Evolutionary conservation across 2,329 filamentous ascomycete genomes (phyloP), one percentile per base, ranked within the genome.

Genomic region (Diaporthe eres): DNA sequence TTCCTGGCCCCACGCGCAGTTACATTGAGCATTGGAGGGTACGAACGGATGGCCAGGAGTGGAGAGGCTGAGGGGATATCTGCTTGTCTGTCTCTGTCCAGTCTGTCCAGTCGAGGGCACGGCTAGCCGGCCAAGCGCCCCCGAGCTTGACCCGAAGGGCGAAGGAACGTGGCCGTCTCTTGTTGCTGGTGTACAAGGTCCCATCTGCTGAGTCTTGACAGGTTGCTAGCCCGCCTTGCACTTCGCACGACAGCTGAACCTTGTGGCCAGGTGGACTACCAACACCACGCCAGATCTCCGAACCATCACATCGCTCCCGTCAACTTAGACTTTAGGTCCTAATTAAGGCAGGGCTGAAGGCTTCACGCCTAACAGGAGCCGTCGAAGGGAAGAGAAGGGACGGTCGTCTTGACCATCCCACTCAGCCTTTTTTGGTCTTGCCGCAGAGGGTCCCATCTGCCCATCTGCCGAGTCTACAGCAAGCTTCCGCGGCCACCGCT

Each of bases 321-420:
- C 65, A 28, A 31, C 49, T 55, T 70, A 74, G 55, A 61, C 51
- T 61, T 72, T 73, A 55, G 53, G 65, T 49, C 31, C 72, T 74
- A 74, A 74, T 74, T 34, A 76, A 49, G 22, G 42, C 75, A 76
- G 75, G 75, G 75, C 75, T 74, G 75, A 74, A 51, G 51, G 57
- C 42, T 71, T 53, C 57, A 49, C 60, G 58, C 42, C 68, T 75
- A 73, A 60, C 28, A 75, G 60, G 28, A 37, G 17, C 47, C 70
- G 70, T 60, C 31, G 58, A 39, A 19, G 58, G 34, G 47, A 31
- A 42, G 28, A 65, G 44, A 31, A 58, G 13, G 28, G 44, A 72
- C 68, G 58, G 68, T 55, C 39, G 42, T 49, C 39, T 68, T 22
- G 57, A 53, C 47, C 47, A 25, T 51, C n/a, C 44, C 47, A 42